Evolutionary conservation across 2,329 filamentous ascomycete species (phyloP).

Genomic region (Botryosphaeria agaves): DNA sequence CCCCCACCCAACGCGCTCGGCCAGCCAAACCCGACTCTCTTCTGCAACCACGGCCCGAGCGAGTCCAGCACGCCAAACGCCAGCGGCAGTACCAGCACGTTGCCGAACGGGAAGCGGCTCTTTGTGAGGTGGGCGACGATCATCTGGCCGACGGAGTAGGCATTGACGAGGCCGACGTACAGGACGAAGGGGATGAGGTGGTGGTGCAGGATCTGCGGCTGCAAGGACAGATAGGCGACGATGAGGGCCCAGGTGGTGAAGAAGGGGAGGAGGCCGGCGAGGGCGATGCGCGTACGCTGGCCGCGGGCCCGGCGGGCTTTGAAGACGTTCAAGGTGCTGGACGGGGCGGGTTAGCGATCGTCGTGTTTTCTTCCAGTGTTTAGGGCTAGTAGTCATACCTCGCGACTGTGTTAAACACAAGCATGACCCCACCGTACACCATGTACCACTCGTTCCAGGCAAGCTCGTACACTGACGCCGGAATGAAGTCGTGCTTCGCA

Average conservation of each 20-base stretch:
- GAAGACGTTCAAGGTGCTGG: slow-evolving; percentile 66
- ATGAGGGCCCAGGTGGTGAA: slow-evolving; percentile 62
- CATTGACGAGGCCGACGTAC: slow-evolving; percentile 79
- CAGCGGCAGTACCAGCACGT: slow-evolving; percentile 66
- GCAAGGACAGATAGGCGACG: slow-evolving; percentile 62
- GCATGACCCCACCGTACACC: slow-evolving; percentile 63
- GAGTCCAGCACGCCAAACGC: slow-evolving; percentile 66
- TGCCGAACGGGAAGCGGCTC: slow-evolving; percentile 76
- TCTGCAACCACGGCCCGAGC: slow-evolving; percentile 48
- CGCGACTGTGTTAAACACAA: slow-evolving; percentile 70
- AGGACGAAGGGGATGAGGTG: slow-evolving; percentile 82
- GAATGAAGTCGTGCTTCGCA: slow-evolving; percentile 45
- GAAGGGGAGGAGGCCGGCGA: slow-evolving; percentile 73
- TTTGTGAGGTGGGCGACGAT: slow-evolving; percentile 89
- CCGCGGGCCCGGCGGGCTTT: slow-evolving; percentile 57
- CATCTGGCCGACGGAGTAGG: slow-evolving; percentile 89
- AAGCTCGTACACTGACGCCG: slow-evolving; percentile 54
- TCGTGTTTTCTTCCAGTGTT: no score
- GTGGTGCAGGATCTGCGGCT: slow-evolving; percentile 64
- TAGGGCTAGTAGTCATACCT: slow-evolving; percentile 34
- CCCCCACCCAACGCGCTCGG: slow-evolving; percentile 49
- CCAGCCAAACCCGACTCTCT: slow-evolving; percentile 42
- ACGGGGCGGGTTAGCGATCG: slow-evolving; percentile 1
- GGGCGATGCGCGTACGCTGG: slow-evolving; percentile 53
- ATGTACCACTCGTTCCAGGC: slow-evolving; percentile 90